Percentiles rank a stretch among this genome's conserved stretches.
phyloP scores from a whole-genome alignment of 257 asterid species.

The Perilla frutescens region DNA sequence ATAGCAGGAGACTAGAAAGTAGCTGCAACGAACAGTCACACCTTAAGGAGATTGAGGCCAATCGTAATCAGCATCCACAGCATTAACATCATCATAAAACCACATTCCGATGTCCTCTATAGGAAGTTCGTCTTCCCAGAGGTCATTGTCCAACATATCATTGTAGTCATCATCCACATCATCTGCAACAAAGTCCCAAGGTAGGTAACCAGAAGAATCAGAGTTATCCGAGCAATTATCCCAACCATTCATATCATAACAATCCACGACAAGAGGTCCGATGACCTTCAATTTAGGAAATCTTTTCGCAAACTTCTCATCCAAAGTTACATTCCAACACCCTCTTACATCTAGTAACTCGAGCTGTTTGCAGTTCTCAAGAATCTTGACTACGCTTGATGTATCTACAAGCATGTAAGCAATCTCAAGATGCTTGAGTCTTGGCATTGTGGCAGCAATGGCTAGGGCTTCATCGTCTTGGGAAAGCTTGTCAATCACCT shows the following conservation, averaged over 20 bases:
- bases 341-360: conserved; percentile 79
- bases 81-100: conserved; percentile 69
- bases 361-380: conserved; percentile 64
- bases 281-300: conserved; percentile 54
- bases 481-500: conserved; percentile 59
- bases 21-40: not conserved
- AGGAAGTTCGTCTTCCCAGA: conserved; percentile 57
- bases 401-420: conserved; percentile 74
- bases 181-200: conserved; percentile 12
- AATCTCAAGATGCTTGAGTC: conserved; percentile 78
- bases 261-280: conserved; percentile 66
- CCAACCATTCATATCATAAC: conserved; percentile 56
- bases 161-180: conserved; percentile 24
- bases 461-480: conserved; percentile 88
- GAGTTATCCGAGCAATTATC: conserved; percentile 70
- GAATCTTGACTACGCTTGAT: conserved; percentile 53
- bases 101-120: conserved; percentile 69
- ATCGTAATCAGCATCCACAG: conserved; percentile 49
- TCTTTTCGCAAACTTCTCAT: conserved; percentile 52
- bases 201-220: conserved; percentile 56
- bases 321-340: conserved; percentile 77
- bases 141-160: conserved; percentile 34
- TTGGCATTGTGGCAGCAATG: conserved; percentile 75
- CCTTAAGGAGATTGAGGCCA: not conserved
- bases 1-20: not conserved